phyloP scores from a whole-genome alignment of 306 rosid species.

The Abrus precatorius region DNA sequence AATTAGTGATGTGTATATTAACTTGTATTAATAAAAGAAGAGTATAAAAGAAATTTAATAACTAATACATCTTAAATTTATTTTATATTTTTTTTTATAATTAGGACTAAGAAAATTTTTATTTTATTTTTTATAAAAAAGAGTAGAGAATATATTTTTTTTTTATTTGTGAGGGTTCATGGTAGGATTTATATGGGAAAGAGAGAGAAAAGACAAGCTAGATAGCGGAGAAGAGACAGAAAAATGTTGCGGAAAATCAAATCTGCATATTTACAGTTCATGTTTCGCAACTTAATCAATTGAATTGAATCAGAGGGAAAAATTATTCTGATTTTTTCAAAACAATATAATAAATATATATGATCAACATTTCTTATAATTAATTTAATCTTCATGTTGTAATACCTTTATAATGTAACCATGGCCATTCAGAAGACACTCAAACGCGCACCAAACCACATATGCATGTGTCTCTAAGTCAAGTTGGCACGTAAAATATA shows the following conservation, averaged over 20 bases:
- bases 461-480: conserved; percentile 27
- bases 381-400: background rate
- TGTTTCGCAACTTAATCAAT: background rate
- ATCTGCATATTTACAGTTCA: background rate
- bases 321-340: too few species aligned
- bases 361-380: background rate
- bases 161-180: too few species aligned
- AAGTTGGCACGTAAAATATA: conserved; percentile 50
- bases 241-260: background rate
- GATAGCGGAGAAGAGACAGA: background rate
- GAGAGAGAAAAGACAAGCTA: background rate
- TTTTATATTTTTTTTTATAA: too few species aligned
- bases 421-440: background rate
- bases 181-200: background rate
- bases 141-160: too few species aligned
- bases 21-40: too few species aligned
- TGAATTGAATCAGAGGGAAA: background rate
- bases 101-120: too few species aligned
- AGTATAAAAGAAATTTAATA: too few species aligned
- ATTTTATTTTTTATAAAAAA: too few species aligned
- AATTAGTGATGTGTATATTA: too few species aligned
- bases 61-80: too few species aligned
- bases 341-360: too few species aligned
- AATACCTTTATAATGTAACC: background rate
- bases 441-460: conserved; percentile 29